Evolutionary conservation across 192 early-diverging fungal genomes (phyloP), one percentile per base, ranked within the genome.

Genomic region (Umbelopsis sp.): DNA sequence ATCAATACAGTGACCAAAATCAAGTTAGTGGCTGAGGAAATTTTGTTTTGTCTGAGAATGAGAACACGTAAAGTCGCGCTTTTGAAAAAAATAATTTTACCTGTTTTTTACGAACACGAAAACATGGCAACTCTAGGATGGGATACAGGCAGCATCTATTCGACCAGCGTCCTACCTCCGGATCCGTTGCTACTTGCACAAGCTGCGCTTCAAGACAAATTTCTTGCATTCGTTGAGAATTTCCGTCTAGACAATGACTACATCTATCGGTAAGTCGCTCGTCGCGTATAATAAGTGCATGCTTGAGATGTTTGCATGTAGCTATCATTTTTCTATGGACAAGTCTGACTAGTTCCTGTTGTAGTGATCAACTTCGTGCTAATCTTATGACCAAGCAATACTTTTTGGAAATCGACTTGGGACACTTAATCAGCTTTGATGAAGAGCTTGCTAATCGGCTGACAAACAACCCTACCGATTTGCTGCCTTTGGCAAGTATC

Each of bases 331-430:
- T 41, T 41, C 2, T 41, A 41, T 41, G 4, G 38, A 41, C 38
- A 3, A 11, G 7, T 44, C 26, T 29, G 11, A 44, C 34, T 22
- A 7, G 17, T 20, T 24, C 41, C 45, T 52, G 49, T 69, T 25
- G 0, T 41, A 68, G 96, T 83, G 95, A 99, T 83, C 95, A 96
- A 85, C 87, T 97, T 65, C 88, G 88, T 34, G 88, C 94, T 70
- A 97, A 98, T 83, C 74, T 91, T 29, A 86, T 91, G 52, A 80
- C 92, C 41, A 88, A 91, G 72, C 87, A 91, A 51, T 85, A 90
- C 71, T 87, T 90, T 71, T 79, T 99, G 53, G 89, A 99, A 73
- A 93, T 99, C 16, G 92, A 95, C 71, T 82, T 99, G 80, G 89
- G 87, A 45, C 92, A 97, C 76, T 82, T 98, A 71, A 89, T 91